phyloP scores from a whole-genome alignment of 495 filamentous ascomycete genomes.

The Poronia punctata region DNA sequence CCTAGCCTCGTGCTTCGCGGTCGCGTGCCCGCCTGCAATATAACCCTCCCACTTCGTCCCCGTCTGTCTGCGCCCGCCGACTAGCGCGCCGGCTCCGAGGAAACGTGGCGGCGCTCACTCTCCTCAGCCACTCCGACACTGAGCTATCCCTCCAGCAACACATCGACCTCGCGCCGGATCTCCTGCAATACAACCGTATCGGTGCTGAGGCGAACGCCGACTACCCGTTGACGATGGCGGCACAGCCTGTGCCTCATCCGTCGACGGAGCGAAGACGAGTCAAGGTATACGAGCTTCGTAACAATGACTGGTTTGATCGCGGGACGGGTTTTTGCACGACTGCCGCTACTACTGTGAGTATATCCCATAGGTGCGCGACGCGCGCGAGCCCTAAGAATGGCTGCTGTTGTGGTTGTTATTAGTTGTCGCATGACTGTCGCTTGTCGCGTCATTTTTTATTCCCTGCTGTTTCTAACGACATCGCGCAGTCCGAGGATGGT shows the following conservation, averaged over 20 bases:
- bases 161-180: conserved; percentile 34
- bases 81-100: conserved; percentile 22
- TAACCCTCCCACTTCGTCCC: conserved; percentile 24
- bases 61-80: conserved; percentile 29
- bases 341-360: conserved; percentile 66
- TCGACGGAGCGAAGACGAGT: conserved; percentile 90
- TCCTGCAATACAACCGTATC: conserved; percentile 28
- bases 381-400: neutral
- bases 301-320: conserved; percentile 98
- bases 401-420: conserved; percentile 2
- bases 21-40: too few species aligned
- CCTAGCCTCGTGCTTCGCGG: too few species aligned
- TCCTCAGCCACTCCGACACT: conserved; percentile 35
- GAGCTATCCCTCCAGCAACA: conserved; percentile 41
- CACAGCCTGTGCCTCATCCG: conserved; percentile 75
- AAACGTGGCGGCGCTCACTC: conserved; percentile 42
- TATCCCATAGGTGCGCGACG: conserved; percentile 7
- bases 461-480: neutral
- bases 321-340: conserved; percentile 94
- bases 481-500: conserved; percentile 34
- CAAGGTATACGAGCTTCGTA: conserved; percentile 96
- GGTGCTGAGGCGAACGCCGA: conserved; percentile 30
- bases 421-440: neutral
- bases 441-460: conserved; percentile 6
- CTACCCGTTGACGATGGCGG: conserved; percentile 60